Evolutionary conservation across 352 stramenopile genomes (phyloP).

Genomic region (Phytophthora constricta): DNA sequence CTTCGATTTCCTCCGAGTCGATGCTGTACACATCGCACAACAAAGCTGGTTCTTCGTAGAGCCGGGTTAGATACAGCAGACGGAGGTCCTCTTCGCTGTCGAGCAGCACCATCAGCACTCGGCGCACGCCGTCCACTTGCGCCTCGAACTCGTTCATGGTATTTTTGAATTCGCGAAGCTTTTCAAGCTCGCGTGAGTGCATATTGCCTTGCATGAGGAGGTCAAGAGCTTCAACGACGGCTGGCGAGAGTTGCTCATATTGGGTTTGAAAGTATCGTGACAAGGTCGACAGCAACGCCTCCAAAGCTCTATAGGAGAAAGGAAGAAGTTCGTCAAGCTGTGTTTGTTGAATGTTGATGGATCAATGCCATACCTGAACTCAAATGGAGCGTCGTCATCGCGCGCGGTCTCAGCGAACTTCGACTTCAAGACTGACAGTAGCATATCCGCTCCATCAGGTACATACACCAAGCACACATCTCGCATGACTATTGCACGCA

Average conservation of each 20-base stretch:
- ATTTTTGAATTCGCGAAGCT: conserved; percentile 74
- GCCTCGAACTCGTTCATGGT: conserved; percentile 79
- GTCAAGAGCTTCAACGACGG: conserved; percentile 55
- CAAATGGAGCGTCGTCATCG: conserved; percentile 55
- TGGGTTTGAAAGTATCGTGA: conserved; percentile 63
- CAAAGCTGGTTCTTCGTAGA: conserved; percentile 48
- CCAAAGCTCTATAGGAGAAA: conserved; percentile 36
- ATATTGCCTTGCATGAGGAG: conserved; percentile 53
- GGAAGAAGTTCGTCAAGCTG: conserved; percentile 1
- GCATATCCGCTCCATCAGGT: conserved; percentile 44
- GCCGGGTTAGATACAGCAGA: conserved; percentile 60
- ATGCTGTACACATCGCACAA: conserved; percentile 47
- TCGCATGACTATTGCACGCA: conserved; percentile 54
- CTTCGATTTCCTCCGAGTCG: conserved; percentile 68
- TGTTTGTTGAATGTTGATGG: background rate
- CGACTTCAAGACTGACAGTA: conserved; percentile 49
- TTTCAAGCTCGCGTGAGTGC: conserved; percentile 59
- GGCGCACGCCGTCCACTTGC: conserved; percentile 65
- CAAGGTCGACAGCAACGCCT: conserved; percentile 63
- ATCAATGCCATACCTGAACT: conserved; percentile 44
- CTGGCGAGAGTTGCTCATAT: conserved; percentile 48
- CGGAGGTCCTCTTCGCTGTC: conserved; percentile 80
- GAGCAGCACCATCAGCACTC: conserved; percentile 68
- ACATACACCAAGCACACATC: conserved; percentile 60
- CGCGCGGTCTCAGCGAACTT: conserved; percentile 54